Percentiles rank a stretch among this genome's conserved stretches.
Conservation (phyloP, 495 filamentous ascomycete species). For the Diplogelasinospora grovesii region DNA sequence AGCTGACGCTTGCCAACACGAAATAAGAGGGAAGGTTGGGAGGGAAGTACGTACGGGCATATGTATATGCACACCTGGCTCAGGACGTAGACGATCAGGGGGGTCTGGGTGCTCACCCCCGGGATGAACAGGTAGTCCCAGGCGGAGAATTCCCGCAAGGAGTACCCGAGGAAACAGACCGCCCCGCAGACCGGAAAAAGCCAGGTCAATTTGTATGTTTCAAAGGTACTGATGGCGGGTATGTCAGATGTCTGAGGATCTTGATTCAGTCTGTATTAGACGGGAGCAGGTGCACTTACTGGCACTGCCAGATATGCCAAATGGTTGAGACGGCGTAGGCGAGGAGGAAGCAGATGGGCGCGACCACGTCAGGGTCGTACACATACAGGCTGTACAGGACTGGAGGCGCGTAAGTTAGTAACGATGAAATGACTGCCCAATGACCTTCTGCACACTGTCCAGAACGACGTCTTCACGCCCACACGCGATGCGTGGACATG, state of each 20-base stretch:
- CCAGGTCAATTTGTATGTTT: slow-evolving; percentile 20
- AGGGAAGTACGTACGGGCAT: slow-evolving; percentile 22
- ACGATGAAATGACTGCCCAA: neutral
- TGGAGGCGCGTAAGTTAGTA: slow-evolving; percentile 5
- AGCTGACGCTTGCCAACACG: no score
- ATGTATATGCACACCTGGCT: slow-evolving; percentile 29
- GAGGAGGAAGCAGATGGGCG: slow-evolving; percentile 56
- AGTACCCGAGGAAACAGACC: slow-evolving; percentile 24
- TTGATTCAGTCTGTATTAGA: no score
- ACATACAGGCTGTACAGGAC: slow-evolving; percentile 52
- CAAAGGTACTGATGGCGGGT: slow-evolving; percentile 17
- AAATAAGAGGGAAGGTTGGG: neutral
- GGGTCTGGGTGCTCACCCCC: slow-evolving; percentile 7
- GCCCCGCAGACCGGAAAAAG: slow-evolving; percentile 21
- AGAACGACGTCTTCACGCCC: neutral
- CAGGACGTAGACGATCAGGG: slow-evolving; percentile 18
- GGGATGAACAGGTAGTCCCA: slow-evolving; percentile 32
- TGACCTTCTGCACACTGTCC: neutral
- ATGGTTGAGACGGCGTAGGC: slow-evolving; percentile 52
- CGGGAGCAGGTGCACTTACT: slow-evolving; percentile 37
- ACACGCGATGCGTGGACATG: no score
- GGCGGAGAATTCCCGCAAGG: slow-evolving; percentile 23
- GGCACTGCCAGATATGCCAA: slow-evolving; percentile 53
- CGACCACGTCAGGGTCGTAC: slow-evolving; percentile 65
- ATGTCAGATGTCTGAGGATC: neutral